Percentiles rank a stretch among this genome's conserved stretches.
Conservation (phyloP, 2,329 filamentous ascomycete genomes). For the Cercospora brassicicola region DNA sequence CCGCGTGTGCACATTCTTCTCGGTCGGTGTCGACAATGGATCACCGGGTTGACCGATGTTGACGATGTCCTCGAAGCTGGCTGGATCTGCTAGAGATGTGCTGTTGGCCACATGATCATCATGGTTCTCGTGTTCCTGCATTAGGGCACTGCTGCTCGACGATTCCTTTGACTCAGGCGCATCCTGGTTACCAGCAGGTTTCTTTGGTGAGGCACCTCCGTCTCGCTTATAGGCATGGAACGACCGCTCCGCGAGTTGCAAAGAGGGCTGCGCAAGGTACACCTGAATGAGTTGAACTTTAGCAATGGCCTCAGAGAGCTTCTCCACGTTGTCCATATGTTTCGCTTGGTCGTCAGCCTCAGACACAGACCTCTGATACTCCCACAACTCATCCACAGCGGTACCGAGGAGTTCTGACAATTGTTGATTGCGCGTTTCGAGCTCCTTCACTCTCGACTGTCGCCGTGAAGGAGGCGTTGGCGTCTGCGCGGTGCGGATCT, state of each 20-base stretch:
- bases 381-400: constrained; percentile 63
- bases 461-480: constrained; percentile 37
- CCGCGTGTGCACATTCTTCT: not conserved
- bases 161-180: not conserved
- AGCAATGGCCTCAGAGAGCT: constrained; percentile 51
- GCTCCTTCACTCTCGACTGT: constrained; percentile 47
- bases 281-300: constrained; percentile 55
- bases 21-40: not conserved
- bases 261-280: constrained; percentile 47
- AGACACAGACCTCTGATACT: constrained; percentile 52
- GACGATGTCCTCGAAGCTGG: constrained; percentile 21
- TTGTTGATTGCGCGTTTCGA: constrained; percentile 66
- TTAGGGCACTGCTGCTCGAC: not conserved
- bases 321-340: constrained; percentile 40
- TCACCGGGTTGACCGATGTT: not conserved
- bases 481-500: constrained; percentile 54
- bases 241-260: constrained; percentile 9
- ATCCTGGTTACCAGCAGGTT: not conserved
- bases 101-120: not conserved
- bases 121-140: not conserved
- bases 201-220: not conserved
- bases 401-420: constrained; percentile 68
- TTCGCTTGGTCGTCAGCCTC: constrained; percentile 41
- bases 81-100: constrained; percentile 19
- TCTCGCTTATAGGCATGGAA: constrained; percentile 7